Base-by-base conservation (phyloP, 495 filamentous ascomycete genomes). In the Neurospora terricola region DNA sequence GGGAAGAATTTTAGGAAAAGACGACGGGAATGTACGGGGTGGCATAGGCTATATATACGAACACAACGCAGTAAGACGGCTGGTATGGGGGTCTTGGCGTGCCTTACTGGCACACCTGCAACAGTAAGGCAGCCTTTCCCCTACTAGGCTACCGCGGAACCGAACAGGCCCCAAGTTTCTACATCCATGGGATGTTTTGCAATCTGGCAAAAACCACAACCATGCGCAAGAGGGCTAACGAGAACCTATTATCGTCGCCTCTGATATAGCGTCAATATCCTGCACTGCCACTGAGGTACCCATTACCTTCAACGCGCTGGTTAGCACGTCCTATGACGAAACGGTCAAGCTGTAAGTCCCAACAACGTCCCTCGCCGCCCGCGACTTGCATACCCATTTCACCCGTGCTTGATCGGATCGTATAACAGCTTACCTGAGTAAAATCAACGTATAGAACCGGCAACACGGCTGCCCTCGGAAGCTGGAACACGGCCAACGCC, bases 301-400 rank as follows among this genome's bases (percentile, higher is more conserved):
- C 4, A 82, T 91, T 21, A 89, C 86, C 0, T 91, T 92, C 77
- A 83, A 90, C 48, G 84, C 86, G 23, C 82, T 82, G 14, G 88
- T 85, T 0, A 83, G 79, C 0, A 92, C 90, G 0, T 75, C 66
- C 0, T 88, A 78, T 30, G 90, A 89, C 4, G 85, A 91, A 73
- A 88, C 85, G 10, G 81, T 91, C 77, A 87, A 86, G 75, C 76
- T 92, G 81, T 79, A 76, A 71, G 75, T 70, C 38, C 54, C 40
- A 5, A 62, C 23, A 14, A 62, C 23, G 16, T 70, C 72, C 27
- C 34, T 54, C 23, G 14, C n/a, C 73, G 38, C 36, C 42, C 18
- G 16, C 4, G 6, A 18, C 36, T 30, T 21, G 10, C 68, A 10
- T 21, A 18, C 30, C 18, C 16, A 18, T 6, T 18, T 38, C 2